phyloP scores from a whole-genome alignment of 306 rosid species.

The Hylodesmum podocarpum region DNA sequence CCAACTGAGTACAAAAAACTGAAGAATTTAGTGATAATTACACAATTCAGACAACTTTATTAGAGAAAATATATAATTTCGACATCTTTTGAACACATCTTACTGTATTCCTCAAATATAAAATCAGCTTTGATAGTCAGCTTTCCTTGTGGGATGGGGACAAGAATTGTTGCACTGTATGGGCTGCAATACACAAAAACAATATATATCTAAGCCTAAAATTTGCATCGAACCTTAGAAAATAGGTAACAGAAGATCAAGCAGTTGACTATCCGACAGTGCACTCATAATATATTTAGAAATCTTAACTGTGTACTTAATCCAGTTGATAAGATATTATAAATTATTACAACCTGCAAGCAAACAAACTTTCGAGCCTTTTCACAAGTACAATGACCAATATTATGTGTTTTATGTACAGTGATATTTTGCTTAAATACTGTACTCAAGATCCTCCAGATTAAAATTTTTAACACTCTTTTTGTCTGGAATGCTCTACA shows the following conservation, averaged over 20 bases:
- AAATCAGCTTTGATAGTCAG: conserved; percentile 79
- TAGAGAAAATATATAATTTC: background rate
- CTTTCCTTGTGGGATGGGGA: conserved; percentile 67
- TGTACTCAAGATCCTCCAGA: background rate
- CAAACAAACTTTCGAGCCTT: background rate
- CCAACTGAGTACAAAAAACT: conserved; percentile 64
- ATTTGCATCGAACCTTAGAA: background rate
- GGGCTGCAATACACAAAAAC: conserved; percentile 65
- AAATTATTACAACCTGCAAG: conserved; percentile 12
- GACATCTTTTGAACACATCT: conserved; percentile 31
- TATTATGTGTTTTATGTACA: background rate
- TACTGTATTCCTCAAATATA: conserved; percentile 85
- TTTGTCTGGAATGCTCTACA: background rate
- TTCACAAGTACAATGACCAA: background rate
- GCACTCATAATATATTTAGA: background rate
- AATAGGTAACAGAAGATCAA: conserved; percentile 13
- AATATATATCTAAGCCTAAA: conserved; percentile 27
- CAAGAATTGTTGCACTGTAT: conserved; percentile 59
- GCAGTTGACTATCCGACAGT: background rate
- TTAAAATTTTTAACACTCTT: conserved; percentile 1
- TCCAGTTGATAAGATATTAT: background rate
- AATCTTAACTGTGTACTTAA: background rate
- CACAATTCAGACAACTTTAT: conserved; percentile 4
- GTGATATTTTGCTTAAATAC: conserved; percentile 5
- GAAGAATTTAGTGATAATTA: conserved; percentile 1